Evolutionary conservation across 1,284 basidiomycete species (phyloP), one percentile per base, ranked within the genome.

Genomic region (Rhizoctonia solani): DNA sequence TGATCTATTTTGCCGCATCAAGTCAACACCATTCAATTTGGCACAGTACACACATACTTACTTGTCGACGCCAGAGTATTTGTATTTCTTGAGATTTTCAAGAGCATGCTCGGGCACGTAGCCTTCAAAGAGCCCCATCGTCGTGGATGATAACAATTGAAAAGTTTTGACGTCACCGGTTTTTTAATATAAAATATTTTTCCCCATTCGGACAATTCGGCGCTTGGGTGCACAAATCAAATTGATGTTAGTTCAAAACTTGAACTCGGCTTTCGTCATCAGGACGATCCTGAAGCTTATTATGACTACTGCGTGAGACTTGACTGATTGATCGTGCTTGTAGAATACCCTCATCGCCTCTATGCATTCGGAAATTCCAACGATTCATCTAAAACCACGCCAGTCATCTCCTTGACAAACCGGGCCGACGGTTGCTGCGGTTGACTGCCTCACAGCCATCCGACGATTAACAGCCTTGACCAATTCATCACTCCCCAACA

Each of bases 11-110:
- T 21, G 14, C n/a, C 21, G 39, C 6, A 29, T 54, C 27, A 39
- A 39, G 27, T 4, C 13, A 2, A 8, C n/a, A 6, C 19, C 19
- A n/a, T 34, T 32, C 21, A 52, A 41, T 32, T 47, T 37, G 39
- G 25, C 21, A 16, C 5, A 9, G 75, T n/a, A 46, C 13, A 23
- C 52, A 37, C 68, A 72, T 4, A 77, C 76, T 4, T 77, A 81
- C 73, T 83, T 79, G 75, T 85, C 84, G 21, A 80, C 76, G 13
- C 80, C 80, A 37, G 79, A 80, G 73, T 86, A 86, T 73, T 83
- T 83, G 79, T 86, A 86, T 70, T 79, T 75, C 73, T 81, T 79
- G 52, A 86, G 75, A 25, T 80, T 79, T 16, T 74, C 72, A 30
- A 81, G 76, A 68, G 82, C 78, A 30, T 74, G 71, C 25, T 76